Percentiles rank a stretch among this genome's conserved stretches.
Conservation (phyloP, 2,329 filamentous ascomycete genomes). For the Exophiala bonariae region DNA sequence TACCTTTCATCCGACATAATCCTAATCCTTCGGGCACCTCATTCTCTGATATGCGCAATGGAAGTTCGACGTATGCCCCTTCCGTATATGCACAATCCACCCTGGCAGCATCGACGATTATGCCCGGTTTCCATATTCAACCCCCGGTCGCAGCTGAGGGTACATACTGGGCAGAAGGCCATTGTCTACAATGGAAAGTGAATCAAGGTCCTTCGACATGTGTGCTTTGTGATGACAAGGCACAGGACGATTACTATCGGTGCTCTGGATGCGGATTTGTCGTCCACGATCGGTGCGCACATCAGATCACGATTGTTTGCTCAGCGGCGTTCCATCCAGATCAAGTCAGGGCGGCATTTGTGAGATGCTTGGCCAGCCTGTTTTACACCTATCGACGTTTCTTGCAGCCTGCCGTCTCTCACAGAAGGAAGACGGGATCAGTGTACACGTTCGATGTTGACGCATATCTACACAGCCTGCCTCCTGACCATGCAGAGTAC, state of each 20-base stretch:
- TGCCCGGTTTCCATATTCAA: slow-evolving; percentile 42
- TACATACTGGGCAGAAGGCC: slow-evolving; percentile 49
- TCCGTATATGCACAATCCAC: slow-evolving; percentile 53
- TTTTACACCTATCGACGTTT: slow-evolving; percentile 69
- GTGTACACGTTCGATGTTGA: slow-evolving; percentile 68
- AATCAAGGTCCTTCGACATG: slow-evolving; percentile 46
- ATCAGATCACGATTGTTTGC: slow-evolving; percentile 64
- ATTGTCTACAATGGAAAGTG: slow-evolving; percentile 47
- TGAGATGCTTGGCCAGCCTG: slow-evolving; percentile 67
- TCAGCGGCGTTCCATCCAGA: slow-evolving; percentile 67
- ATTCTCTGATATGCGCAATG: slow-evolving; percentile 42
- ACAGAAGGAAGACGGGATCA: slow-evolving; percentile 52
- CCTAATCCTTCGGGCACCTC: slow-evolving; percentile 46
- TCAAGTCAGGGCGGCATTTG: slow-evolving; percentile 67
- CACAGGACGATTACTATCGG: slow-evolving; percentile 57
- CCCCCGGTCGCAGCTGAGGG: slow-evolving; percentile 41
- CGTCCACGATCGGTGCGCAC: slow-evolving; percentile 61
- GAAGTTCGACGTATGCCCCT: slow-evolving; percentile 49
- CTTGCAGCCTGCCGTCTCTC: slow-evolving; percentile 60
- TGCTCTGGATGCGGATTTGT: slow-evolving; percentile 49
- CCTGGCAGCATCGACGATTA: slow-evolving; percentile 51
- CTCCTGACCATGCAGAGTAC: slow-evolving; percentile 64
- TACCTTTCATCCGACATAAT: slow-evolving; percentile 70
- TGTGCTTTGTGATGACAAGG: slow-evolving; percentile 54
- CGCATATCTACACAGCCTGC: slow-evolving; percentile 64